A percentile compares a stretch with the other conserved stretches of the same genome.
phyloP scores from a whole-genome alignment of 208 protist genomes.

The Leishmania amazonensis region DNA sequence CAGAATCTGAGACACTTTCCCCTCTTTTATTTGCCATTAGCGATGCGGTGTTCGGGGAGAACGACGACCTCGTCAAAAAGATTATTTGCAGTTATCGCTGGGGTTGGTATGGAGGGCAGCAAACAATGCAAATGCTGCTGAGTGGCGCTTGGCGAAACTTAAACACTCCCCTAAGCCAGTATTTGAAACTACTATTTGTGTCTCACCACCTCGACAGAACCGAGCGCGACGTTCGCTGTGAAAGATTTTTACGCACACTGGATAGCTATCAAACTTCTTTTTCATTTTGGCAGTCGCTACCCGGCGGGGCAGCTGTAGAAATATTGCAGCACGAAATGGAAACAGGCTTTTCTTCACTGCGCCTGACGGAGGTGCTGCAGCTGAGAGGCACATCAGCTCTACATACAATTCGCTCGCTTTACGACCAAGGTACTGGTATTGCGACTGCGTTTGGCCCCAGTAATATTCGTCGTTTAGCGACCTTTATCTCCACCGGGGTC shows the following conservation, averaged over 20 bases:
- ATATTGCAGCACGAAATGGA: neutral
- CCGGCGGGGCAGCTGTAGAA: neutral
- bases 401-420: neutral
- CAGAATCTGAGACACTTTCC: neutral
- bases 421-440: neutral
- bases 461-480: slow-evolving; percentile 5
- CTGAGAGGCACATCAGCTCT: neutral
- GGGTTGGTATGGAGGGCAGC: slow-evolving; percentile 7
- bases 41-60: neutral
- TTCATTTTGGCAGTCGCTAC: slow-evolving; percentile 4
- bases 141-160: neutral
- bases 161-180: neutral
- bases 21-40: neutral
- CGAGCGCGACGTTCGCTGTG: neutral
- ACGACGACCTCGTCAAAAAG: slow-evolving; percentile 1
- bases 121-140: neutral
- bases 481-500: neutral
- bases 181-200: neutral
- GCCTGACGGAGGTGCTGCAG: neutral
- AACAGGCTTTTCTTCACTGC: neutral
- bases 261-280: neutral
- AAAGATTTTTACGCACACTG: neutral
- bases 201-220: neutral
- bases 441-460: neutral
- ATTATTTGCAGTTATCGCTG: slow-evolving; percentile 8